Conservation (phyloP, 1,284 basidiomycete species). For the Gymnopus androsaceus region DNA sequence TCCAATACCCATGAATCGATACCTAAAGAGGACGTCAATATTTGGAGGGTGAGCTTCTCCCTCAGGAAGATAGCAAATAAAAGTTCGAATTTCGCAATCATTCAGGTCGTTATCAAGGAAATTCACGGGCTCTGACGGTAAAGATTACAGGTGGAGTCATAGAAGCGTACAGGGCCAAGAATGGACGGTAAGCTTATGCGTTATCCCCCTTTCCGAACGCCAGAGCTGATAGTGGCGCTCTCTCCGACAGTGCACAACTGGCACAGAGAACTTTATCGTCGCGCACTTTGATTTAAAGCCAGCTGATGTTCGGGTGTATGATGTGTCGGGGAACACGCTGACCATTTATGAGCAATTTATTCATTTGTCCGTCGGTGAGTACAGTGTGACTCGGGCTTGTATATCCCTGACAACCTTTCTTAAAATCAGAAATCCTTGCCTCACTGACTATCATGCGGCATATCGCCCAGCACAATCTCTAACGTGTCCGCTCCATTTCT, state of each 20-base stretch:
- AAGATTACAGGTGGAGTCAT: constrained; percentile 67
- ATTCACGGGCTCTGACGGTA: constrained; percentile 64
- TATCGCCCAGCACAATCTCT: constrained; percentile 13
- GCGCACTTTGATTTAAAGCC: constrained; percentile 63
- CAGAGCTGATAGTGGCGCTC: constrained; percentile 9
- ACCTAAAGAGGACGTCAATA: constrained; percentile 59
- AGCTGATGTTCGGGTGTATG: constrained; percentile 52
- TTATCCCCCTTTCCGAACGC: constrained; percentile 2
- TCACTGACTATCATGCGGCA: constrained; percentile 16
- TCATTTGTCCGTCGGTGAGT: constrained; percentile 57
- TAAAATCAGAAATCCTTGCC: constrained; percentile 11
- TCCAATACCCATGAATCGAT: constrained; percentile 58
- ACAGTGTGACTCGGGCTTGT: background rate
- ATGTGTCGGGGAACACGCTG: constrained; percentile 65
- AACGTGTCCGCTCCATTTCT: no score
- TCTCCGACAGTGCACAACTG: constrained; percentile 51
- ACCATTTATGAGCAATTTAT: constrained; percentile 61
- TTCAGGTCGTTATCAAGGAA: constrained; percentile 62
- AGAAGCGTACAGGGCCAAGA: constrained; percentile 55
- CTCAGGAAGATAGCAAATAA: constrained; percentile 9
- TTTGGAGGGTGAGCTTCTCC: constrained; percentile 57
- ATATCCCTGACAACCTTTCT: background rate
- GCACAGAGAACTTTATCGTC: constrained; percentile 51
- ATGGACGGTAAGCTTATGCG: constrained; percentile 59
- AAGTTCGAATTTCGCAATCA: background rate